Evolutionary conservation across 169 alveolate genomes (phyloP).

Genomic region (Plasmodium chabaudi): DNA sequence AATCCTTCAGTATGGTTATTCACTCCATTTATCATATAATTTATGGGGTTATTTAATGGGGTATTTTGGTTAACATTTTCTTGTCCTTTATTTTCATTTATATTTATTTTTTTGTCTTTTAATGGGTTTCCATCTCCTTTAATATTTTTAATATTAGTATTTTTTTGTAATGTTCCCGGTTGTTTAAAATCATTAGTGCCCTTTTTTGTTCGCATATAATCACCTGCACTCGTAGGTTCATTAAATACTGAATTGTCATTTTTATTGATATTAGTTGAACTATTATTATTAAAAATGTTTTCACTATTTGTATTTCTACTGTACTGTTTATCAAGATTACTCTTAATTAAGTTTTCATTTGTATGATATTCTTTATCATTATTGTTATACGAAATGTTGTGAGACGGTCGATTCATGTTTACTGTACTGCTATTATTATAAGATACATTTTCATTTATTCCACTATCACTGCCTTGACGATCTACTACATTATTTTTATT

Average conservation of each 20-base stretch:
- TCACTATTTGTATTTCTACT: neutral
- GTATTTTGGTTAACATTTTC: neutral
- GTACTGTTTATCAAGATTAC: neutral
- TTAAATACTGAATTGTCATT: neutral
- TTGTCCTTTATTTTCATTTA: constrained; percentile 10
- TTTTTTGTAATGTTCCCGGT: constrained; percentile 12
- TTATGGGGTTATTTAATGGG: constrained; percentile 13
- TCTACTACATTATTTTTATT: neutral
- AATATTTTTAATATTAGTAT: constrained; percentile 28
- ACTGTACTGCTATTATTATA: constrained; percentile 3
- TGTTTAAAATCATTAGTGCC: constrained; percentile 17
- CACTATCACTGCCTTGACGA: neutral
- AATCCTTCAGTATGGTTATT: constrained; percentile 3
- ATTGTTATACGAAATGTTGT: neutral
- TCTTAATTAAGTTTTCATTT: neutral
- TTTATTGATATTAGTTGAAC: constrained; percentile 15
- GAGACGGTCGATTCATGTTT: neutral
- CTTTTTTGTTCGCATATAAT: constrained; percentile 13
- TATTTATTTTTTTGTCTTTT: constrained; percentile 12
- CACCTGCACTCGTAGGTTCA: constrained; percentile 9
- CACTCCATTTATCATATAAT: constrained; percentile 2
- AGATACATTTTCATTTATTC: neutral
- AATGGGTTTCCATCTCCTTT: neutral
- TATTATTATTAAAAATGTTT: neutral
- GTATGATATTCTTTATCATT: neutral